These are phyloP conservation scores for Eragrostis nindensis DNA, from an alignment of 176 grass and related monocot species.

Conservation along the genomic window DNA sequence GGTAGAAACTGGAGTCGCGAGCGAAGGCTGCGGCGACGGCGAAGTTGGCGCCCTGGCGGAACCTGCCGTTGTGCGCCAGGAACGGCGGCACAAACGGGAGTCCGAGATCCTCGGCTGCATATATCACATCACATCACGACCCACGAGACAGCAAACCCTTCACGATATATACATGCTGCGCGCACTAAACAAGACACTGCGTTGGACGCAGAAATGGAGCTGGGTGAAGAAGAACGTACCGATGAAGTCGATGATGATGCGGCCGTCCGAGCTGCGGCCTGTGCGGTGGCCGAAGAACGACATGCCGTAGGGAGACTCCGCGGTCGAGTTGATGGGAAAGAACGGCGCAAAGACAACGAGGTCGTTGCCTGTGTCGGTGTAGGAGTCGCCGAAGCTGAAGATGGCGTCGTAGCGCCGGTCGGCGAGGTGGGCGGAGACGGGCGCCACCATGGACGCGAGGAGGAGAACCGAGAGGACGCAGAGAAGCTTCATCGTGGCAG, in stretches of 20 bases:
- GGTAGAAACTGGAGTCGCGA: constrained; percentile 38
- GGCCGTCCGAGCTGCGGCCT: constrained; percentile 51
- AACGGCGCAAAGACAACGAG: neutral
- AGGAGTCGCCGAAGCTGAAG: constrained; percentile 49
- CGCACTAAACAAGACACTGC: too few relatives aligned
- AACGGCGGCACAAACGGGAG: constrained; percentile 42
- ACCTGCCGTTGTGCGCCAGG: constrained; percentile 41
- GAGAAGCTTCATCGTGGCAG: neutral
- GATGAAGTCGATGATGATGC: constrained; percentile 66
- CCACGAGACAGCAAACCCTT: too few relatives aligned
- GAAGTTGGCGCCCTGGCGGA: constrained; percentile 55
- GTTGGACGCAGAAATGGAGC: too few relatives aligned
- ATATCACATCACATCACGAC: neutral
- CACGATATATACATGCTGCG: too few relatives aligned
- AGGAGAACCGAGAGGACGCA: neutral
- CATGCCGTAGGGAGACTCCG: constrained; percentile 41
- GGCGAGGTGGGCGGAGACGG: neutral
- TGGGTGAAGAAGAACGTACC: constrained; percentile 12
- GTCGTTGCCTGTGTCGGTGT: constrained; percentile 43
- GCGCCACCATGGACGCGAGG: neutral
- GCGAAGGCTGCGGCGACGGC: constrained; percentile 44
- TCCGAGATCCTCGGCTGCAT: constrained; percentile 37
- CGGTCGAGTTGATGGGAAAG: neutral
- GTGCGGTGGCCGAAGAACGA: constrained; percentile 57
- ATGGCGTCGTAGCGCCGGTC: constrained; percentile 14